Conservation (phyloP, 2,329 filamentous ascomycete genomes). For the Microsporum canis region DNA sequence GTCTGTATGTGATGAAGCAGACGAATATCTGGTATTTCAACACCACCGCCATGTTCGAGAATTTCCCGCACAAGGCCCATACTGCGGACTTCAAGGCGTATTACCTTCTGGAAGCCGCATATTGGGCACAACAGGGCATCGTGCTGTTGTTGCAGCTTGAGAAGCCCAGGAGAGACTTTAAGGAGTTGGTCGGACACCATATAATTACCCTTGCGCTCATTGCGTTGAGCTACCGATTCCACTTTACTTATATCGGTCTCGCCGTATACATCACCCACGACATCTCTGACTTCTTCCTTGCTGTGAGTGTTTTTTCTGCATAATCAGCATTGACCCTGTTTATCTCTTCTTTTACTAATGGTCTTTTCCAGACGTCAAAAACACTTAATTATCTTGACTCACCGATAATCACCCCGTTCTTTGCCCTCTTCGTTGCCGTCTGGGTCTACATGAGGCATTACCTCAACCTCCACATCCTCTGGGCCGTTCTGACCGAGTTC, state of each 20-base stretch:
- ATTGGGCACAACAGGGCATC: conserved; percentile 91
- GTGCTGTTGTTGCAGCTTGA: conserved; percentile 78
- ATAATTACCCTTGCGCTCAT: conserved; percentile 80
- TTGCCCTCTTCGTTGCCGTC: conserved; percentile 63
- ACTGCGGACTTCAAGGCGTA: conserved; percentile 82
- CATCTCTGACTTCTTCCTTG: conserved; percentile 89
- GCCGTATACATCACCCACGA: conserved; percentile 93
- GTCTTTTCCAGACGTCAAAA: conserved; percentile 62
- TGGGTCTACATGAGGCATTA: conserved; percentile 90
- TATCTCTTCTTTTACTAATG: not conserved
- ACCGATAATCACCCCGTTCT: conserved; percentile 69
- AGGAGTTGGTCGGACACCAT: conserved; percentile 83
- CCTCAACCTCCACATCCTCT: conserved; percentile 38
- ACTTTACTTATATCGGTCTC: conserved; percentile 90
- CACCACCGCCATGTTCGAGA: conserved; percentile 78
- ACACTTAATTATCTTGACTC: conserved; percentile 82
- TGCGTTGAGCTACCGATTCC: conserved; percentile 79
- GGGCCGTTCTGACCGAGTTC: conserved; percentile 38
- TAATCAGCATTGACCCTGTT: conserved; percentile 2
- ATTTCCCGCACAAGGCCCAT: conserved; percentile 72
- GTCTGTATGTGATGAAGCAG: conserved; percentile 78
- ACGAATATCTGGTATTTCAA: conserved; percentile 97
- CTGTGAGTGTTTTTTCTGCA: conserved; percentile 45
- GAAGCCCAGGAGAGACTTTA: conserved; percentile 90
- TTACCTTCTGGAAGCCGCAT: conserved; percentile 86